Evolutionary conservation across 2,329 filamentous ascomycete genomes (phyloP), one percentile per base, ranked within the genome.

Genomic region (Plenodomus biglobosus): DNA sequence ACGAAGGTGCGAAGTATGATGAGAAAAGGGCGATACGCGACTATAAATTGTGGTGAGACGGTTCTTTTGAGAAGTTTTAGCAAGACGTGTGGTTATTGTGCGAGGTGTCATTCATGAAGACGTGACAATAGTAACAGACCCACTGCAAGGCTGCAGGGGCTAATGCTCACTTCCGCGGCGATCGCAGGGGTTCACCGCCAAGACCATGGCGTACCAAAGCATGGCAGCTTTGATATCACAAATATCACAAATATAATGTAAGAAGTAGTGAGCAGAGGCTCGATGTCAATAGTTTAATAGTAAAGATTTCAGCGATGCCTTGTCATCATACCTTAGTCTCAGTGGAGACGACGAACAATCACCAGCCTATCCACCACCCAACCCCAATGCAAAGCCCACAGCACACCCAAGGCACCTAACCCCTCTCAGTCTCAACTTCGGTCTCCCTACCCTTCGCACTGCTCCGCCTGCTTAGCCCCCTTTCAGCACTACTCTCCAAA

Each of bases 401-500:
- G 10, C 7, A 8, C 21, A 17, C 18, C 22, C 7, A 2, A 3
- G 32, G 16, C 22, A 15, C 22, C 16, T 37, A 37, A 20, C 22
- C 34, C 21, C 27, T 32, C 27, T 15, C 27, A 24, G 5, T 24
- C 27, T 32, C 27, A 10, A 11, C 6, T 15, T 15, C 34, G 6
- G 7, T 11, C 13, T 16, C 32, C 35, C n/a, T 40, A 8, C 17
- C 4, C 30, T 38, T 54, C 20, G 38, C 54, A 39, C 55, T 58
- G 11, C 55, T 46, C 18, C 59, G 38, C n/a, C 59, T 47, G 8
- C 51, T 43, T 13, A 55, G 27, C 1, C 50, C 41, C 47, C 53
- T 55, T 40, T 57, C 57, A 42, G 59, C 27, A 1, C 58, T 53
- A 36, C 55, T 61, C 36, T 78, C 76, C 59, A 79, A 55, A 48